Conservation (phyloP, 2,329 filamentous ascomycete genomes). For the Orbilia blumenaviensis region DNA sequence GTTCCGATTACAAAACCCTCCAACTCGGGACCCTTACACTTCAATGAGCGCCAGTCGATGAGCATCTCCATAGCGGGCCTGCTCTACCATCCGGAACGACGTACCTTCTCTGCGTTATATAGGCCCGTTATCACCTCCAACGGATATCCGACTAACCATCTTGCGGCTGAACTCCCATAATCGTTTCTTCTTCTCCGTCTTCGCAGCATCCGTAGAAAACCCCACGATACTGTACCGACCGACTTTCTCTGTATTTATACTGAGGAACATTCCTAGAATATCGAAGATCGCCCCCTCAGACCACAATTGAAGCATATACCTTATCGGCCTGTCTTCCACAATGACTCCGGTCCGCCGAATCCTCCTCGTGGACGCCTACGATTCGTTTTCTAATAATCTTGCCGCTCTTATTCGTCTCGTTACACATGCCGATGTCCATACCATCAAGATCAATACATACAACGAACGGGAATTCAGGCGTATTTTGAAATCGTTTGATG, state of each 20-base stretch:
- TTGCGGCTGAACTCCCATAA: background rate
- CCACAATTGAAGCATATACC: background rate
- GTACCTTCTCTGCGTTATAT: background rate
- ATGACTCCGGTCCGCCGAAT: constrained; percentile 64
- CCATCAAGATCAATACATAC: constrained; percentile 76
- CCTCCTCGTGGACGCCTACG: constrained; percentile 92
- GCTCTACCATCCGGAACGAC: background rate
- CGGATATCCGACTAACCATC: background rate
- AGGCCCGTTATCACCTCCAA: background rate
- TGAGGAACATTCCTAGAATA: background rate
- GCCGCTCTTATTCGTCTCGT: constrained; percentile 78
- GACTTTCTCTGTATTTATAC: background rate
- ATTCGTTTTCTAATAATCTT: constrained; percentile 97
- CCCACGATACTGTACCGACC: background rate
- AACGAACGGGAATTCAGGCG: constrained; percentile 66
- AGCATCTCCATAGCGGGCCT: constrained; percentile 20
- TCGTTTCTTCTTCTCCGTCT: background rate
- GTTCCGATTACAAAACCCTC: background rate
- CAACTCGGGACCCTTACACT: background rate
- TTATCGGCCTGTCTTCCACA: background rate
- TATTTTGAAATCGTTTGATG: constrained; percentile 73
- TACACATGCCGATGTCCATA: constrained; percentile 73
- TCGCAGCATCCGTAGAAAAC: background rate
- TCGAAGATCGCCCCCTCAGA: background rate
- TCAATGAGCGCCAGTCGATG: constrained; percentile 2